Percentiles rank a stretch among this genome's conserved stretches.
These are phyloP conservation scores for Persicaria maculosa DNA, from an alignment of 148 eudicot genomes.

Conservation along the genomic window DNA sequence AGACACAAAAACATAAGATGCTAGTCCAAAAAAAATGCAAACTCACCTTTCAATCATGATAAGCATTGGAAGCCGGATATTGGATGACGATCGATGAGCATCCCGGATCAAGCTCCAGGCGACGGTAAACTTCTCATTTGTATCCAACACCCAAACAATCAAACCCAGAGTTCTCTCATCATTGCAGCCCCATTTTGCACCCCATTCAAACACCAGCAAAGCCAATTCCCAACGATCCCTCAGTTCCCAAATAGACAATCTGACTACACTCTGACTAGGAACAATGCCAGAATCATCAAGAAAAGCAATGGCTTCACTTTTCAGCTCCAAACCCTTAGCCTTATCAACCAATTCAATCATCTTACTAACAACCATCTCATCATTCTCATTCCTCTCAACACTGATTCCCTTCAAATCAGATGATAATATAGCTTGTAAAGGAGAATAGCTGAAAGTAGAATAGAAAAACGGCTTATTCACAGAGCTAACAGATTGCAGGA, in stretches of 20 bases:
- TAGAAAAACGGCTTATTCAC: slow-evolving; percentile 4
- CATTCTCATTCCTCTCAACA: slow-evolving; percentile 6
- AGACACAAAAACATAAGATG: not conserved
- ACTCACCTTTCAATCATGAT: slow-evolving; percentile 70
- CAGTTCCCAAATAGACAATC: slow-evolving; percentile 46
- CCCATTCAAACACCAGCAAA: slow-evolving; percentile 58
- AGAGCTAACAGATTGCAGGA: slow-evolving; percentile 10
- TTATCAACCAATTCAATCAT: slow-evolving; percentile 30
- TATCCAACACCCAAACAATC: slow-evolving; percentile 83
- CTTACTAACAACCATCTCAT: slow-evolving; percentile 20
- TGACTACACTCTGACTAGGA: slow-evolving; percentile 30
- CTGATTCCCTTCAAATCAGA: slow-evolving; percentile 26
- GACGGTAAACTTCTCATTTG: slow-evolving; percentile 48
- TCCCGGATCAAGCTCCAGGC: slow-evolving; percentile 84
- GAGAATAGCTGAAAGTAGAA: slow-evolving; percentile 17
- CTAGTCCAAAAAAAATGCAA: not conserved
- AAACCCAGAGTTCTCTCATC: slow-evolving; percentile 44
- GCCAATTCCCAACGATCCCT: slow-evolving; percentile 69
- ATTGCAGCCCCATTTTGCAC: slow-evolving; percentile 38
- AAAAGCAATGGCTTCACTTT: slow-evolving; percentile 44
- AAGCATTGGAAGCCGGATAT: slow-evolving; percentile 56
- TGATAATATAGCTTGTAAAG: slow-evolving; percentile 14
- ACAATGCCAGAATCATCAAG: slow-evolving; percentile 35
- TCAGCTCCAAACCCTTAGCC: slow-evolving; percentile 29
- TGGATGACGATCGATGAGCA: slow-evolving; percentile 34